These are phyloP conservation scores for Candida germanica DNA, from an alignment of 805 yeast species.

Conservation along the genomic window DNA sequence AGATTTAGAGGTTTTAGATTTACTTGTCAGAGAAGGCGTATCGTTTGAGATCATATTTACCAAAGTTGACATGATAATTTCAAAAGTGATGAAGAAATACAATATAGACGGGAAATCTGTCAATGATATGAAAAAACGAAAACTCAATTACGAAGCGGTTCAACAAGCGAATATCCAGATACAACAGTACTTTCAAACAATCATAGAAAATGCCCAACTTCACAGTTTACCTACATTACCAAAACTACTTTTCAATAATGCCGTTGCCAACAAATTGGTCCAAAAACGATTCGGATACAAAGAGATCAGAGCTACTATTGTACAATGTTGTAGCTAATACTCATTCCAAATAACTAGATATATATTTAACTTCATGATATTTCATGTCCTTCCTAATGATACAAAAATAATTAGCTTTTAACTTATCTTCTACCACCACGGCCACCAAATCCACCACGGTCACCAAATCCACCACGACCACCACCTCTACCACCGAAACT, in stretches of 20 bases:
- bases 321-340: constrained; percentile 46
- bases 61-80: constrained; percentile 59
- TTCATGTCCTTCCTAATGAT: constrained; percentile 1
- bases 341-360: background rate
- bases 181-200: constrained; percentile 24
- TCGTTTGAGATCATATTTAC: constrained; percentile 76
- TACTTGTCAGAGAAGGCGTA: constrained; percentile 51
- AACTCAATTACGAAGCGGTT: constrained; percentile 6
- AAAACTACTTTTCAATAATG: constrained; percentile 52
- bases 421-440: constrained; percentile 20
- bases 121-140: constrained; percentile 2
- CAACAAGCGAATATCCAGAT: constrained; percentile 25
- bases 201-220: constrained; percentile 30
- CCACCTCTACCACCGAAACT: constrained; percentile 35
- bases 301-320: constrained; percentile 48
- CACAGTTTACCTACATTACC: constrained; percentile 24
- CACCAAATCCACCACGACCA: constrained; percentile 38
- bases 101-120: constrained; percentile 8
- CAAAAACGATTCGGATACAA: constrained; percentile 50
- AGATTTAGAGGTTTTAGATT: constrained; percentile 53
- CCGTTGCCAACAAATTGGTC: constrained; percentile 32
- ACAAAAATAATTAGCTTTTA: background rate
- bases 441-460: constrained; percentile 30
- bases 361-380: background rate
- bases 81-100: constrained; percentile 20